Percentiles rank a stretch among this genome's conserved stretches.
These are phyloP conservation scores for Neurospora sublineolata DNA, from an alignment of 495 filamentous ascomycete genomes.

Conservation along the genomic window DNA sequence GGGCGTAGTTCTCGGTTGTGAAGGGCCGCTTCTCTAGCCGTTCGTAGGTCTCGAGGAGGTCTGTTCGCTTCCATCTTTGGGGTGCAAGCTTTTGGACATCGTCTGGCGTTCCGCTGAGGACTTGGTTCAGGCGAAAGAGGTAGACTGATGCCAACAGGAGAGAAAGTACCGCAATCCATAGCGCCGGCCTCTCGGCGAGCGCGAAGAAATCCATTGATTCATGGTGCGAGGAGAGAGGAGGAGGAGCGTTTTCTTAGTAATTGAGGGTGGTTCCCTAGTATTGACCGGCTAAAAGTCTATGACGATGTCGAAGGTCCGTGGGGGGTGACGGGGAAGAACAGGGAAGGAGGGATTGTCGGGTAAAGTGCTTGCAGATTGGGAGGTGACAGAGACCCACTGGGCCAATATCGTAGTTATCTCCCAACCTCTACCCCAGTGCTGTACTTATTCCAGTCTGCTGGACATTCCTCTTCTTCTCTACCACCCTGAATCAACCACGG, in stretches of 20 bases:
- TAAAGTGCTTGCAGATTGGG: not conserved
- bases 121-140: conserved; percentile 37
- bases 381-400: not conserved
- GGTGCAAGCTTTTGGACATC: conserved; percentile 32
- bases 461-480: not conserved
- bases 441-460: not conserved
- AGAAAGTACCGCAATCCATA: not conserved
- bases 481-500: not conserved
- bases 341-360: not conserved
- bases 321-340: not conserved
- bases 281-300: not conserved
- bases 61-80: conserved; percentile 37
- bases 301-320: not conserved
- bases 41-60: conserved; percentile 36
- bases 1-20: conserved; percentile 26
- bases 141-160: conserved; percentile 25
- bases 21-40: conserved; percentile 30
- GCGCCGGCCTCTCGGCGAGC: not conserved
- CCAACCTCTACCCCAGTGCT: not conserved
- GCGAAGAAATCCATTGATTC: not conserved
- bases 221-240: not conserved
- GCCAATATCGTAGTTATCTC: not conserved
- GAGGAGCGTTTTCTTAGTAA: not conserved
- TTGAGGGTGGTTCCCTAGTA: not conserved
- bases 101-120: conserved; percentile 35